Evolutionary conservation across 202 grass and related monocot genomes (phyloP).

Genomic region (Hordeum pubiflorum): DNA sequence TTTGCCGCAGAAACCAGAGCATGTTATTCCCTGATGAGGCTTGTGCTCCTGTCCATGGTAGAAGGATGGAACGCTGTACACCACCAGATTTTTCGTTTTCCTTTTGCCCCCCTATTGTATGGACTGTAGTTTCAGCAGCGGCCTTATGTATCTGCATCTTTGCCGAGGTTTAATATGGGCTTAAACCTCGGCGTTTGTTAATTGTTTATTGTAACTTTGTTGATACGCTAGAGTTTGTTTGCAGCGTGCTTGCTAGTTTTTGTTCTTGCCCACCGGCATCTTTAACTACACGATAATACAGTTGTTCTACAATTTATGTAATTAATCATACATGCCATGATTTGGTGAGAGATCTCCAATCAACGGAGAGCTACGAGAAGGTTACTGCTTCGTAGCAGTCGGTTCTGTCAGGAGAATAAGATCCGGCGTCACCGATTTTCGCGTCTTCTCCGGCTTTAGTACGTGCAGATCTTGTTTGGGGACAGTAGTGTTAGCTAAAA

Average conservation of each 20-base stretch:
- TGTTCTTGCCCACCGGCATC: constrained; percentile 3
- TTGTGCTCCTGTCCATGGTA: background rate
- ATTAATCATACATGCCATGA: background rate
- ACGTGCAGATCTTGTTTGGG: no score
- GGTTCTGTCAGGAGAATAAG: background rate
- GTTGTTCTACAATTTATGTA: background rate
- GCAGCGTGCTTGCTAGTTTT: constrained; percentile 8
- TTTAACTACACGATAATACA: background rate
- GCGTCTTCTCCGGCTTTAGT: no score
- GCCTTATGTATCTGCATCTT: constrained; percentile 37
- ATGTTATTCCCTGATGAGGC: background rate
- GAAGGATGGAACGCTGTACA: constrained; percentile 25
- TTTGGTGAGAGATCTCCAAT: background rate
- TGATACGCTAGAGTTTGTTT: constrained; percentile 12
- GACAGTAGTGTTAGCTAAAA: no score
- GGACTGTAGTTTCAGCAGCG: constrained; percentile 39
- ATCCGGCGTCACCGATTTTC: no score
- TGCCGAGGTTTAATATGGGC: constrained; percentile 27
- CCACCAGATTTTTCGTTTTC: background rate
- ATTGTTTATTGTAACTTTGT: constrained; percentile 40
- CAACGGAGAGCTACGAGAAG: background rate
- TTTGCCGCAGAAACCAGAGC: constrained; percentile 11
- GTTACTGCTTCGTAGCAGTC: background rate
- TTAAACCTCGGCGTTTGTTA: constrained; percentile 25
- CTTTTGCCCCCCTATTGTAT: constrained; percentile 11